A percentile compares a stretch with the other conserved stretches of the same genome.
Evolutionary conservation across 2,329 filamentous ascomycete species (phyloP).

Genomic region (Cordyceps javanica): DNA sequence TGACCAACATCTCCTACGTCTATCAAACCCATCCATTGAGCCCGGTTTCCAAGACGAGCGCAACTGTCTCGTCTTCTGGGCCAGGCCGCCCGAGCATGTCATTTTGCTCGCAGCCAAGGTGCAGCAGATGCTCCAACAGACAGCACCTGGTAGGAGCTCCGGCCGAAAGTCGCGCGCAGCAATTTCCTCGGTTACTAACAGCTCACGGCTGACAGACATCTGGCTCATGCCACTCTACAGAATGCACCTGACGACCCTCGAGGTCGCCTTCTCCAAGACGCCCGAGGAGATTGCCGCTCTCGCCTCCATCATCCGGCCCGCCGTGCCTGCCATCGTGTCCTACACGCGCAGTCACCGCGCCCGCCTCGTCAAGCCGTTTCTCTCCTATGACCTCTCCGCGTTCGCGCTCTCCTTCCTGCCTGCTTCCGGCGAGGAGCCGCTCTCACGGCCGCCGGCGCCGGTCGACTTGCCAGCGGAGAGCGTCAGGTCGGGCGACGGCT

Average conservation of each 20-base stretch:
- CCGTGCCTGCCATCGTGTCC: constrained; percentile 55
- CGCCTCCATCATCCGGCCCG: constrained; percentile 49
- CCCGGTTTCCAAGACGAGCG: constrained; percentile 68
- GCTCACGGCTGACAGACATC: constrained; percentile 44
- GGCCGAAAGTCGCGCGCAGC: no score
- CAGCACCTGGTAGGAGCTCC: constrained; percentile 57
- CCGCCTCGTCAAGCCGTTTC: constrained; percentile 71
- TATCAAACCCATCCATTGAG: constrained; percentile 58
- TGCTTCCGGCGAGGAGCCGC: constrained; percentile 54
- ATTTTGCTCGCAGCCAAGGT: constrained; percentile 60
- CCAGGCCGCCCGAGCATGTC: constrained; percentile 69
- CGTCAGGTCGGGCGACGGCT: constrained; percentile 52
- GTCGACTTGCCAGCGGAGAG: constrained; percentile 27
- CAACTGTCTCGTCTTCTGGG: constrained; percentile 85
- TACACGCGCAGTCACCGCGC: constrained; percentile 62
- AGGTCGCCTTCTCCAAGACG: constrained; percentile 76
- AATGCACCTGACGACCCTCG: constrained; percentile 81
- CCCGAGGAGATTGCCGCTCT: constrained; percentile 60
- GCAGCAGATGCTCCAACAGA: constrained; percentile 57
- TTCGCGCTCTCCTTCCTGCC: constrained; percentile 84
- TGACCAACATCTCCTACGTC: constrained; percentile 67
- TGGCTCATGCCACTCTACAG: constrained; percentile 79
- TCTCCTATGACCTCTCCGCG: constrained; percentile 81
- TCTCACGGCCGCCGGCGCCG: constrained; percentile 32
- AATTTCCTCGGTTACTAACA: no score